These are phyloP conservation scores for Rugosomyces carneus DNA, from an alignment of 1,284 basidiomycete species.

Conservation along the genomic window DNA sequence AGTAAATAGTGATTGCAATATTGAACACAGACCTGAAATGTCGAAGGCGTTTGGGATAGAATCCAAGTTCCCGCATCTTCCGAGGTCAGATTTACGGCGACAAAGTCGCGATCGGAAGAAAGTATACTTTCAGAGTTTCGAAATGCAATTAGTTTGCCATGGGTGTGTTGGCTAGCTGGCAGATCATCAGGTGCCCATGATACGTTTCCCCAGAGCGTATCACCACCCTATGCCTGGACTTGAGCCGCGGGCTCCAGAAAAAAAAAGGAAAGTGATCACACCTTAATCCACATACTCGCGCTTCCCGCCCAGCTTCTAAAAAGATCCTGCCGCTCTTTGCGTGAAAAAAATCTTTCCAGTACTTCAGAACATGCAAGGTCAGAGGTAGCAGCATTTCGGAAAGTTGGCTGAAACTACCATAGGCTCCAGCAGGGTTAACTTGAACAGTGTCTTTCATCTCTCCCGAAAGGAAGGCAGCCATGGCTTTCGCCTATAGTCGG, in stretches of 20 bases:
- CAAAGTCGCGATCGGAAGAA: conserved; percentile 21
- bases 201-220: conserved; percentile 84
- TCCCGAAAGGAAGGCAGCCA: conserved; percentile 87
- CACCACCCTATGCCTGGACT: conserved; percentile 59
- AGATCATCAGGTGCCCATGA: conserved; percentile 76
- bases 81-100: conserved; percentile 71
- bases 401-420: conserved; percentile 40
- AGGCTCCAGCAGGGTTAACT: conserved; percentile 80
- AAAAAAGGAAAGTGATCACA: conserved; percentile 16
- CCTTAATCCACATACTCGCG: conserved; percentile 92
- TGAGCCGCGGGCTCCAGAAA: not conserved
- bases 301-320: conserved; percentile 96
- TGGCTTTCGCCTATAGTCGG: conserved; percentile 73
- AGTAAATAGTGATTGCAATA: not conserved
- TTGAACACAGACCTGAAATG: conserved; percentile 62
- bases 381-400: not conserved
- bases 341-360: conserved; percentile 83
- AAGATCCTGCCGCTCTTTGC: conserved; percentile 83
- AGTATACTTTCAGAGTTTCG: conserved; percentile 32
- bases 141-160: conserved; percentile 84
- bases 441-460: conserved; percentile 95
- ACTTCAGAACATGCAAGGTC: conserved; percentile 35
- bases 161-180: conserved; percentile 53
- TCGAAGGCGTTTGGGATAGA: conserved; percentile 74
- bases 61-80: conserved; percentile 76